Conservation (phyloP, 139 green algal species). For the Chlamydomonas incerta region DNA sequence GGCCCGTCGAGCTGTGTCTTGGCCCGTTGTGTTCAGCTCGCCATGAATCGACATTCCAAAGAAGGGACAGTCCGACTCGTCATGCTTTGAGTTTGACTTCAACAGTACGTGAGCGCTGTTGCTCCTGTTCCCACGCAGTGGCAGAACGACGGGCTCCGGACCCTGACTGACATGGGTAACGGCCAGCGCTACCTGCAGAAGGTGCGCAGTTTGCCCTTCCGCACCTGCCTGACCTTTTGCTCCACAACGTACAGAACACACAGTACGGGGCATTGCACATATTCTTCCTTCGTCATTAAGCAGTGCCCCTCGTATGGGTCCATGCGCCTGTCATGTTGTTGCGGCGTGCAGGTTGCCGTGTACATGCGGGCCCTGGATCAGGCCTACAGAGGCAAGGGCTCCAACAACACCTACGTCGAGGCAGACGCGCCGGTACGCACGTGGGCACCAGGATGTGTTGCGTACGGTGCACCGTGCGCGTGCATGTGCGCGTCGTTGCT, state of each 20-base stretch:
- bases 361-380: slow-evolving; percentile 2
- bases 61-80: no score
- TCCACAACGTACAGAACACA: no score
- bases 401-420: neutral
- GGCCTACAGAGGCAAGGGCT: neutral
- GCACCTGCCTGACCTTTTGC: neutral
- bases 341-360: neutral
- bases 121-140: neutral
- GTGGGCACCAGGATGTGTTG: no score
- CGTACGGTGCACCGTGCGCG: no score
- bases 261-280: neutral
- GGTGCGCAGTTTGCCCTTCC: neutral
- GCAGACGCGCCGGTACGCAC: neutral
- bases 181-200: slow-evolving; percentile 4
- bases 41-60: no score
- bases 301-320: neutral
- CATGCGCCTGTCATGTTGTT: no score
- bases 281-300: no score
- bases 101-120: no score
- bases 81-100: no score
- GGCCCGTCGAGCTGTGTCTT: no score
- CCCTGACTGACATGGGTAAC: neutral
- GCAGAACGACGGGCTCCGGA: neutral
- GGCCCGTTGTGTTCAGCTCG: no score
- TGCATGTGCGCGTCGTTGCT: no score